A percentile compares a stretch with the other conserved stretches of the same genome.
Conservation (phyloP, 148 eudicot species). For the Mesembryanthemum crystallinum region DNA sequence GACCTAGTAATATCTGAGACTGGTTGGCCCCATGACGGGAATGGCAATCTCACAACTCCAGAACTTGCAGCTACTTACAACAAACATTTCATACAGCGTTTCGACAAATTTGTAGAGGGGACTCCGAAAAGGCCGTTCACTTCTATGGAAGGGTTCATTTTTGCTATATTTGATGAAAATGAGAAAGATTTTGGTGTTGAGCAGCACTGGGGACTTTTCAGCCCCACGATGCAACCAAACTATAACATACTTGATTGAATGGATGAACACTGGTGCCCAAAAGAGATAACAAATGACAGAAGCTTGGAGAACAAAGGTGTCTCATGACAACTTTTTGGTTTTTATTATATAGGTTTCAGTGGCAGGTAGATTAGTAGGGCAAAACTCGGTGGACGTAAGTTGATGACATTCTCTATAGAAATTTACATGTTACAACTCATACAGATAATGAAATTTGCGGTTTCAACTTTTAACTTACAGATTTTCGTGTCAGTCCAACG, state of each 20-base stretch:
- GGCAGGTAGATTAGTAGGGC: conserved; percentile 12
- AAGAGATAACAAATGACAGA: background rate
- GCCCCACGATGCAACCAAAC: conserved; percentile 27
- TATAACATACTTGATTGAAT: conserved; percentile 12
- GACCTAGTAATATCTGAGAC: conserved; percentile 33
- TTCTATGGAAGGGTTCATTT: conserved; percentile 25
- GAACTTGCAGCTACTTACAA: conserved; percentile 39
- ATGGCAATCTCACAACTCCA: conserved; percentile 38
- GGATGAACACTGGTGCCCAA: background rate
- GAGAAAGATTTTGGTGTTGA: conserved; percentile 33
- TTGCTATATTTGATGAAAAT: conserved; percentile 33
- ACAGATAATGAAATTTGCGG: background rate
- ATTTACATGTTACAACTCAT: conserved; percentile 20
- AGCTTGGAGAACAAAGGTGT: background rate
- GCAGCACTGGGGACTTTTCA: conserved; percentile 35
- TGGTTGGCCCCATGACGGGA: conserved; percentile 47
- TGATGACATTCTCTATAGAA: background rate
- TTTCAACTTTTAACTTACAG: conserved; percentile 21
- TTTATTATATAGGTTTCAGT: background rate
- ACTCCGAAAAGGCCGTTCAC: conserved; percentile 39
- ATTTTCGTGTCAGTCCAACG: conserved; percentile 36
- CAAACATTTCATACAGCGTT: conserved; percentile 21
- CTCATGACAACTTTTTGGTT: background rate
- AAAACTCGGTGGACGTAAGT: conserved; percentile 20
- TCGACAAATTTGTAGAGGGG: conserved; percentile 10